Evolutionary conservation across 768 basidiomycete genomes (phyloP).

Genomic region (Russula sp.): DNA sequence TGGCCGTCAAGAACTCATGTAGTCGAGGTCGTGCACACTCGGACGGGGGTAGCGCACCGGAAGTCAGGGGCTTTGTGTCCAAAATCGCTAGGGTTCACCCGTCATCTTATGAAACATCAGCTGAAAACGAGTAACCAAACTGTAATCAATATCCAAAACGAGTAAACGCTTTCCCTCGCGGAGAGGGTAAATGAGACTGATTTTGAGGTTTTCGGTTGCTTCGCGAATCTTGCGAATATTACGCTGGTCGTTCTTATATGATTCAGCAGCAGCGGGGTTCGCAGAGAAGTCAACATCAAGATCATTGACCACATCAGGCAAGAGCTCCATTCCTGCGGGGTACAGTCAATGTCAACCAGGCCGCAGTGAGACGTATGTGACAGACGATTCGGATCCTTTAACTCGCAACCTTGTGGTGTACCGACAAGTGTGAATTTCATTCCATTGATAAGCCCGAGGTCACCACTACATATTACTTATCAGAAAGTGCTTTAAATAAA

Average conservation of each 20-base stretch:
- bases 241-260: slow-evolving; percentile 66
- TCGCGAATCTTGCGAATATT: slow-evolving; percentile 79
- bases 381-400: slow-evolving; percentile 67
- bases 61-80: slow-evolving; percentile 80
- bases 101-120: not conserved
- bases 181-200: slow-evolving; percentile 70
- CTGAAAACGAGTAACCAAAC: slow-evolving; percentile 33
- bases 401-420: slow-evolving; percentile 78
- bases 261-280: slow-evolving; percentile 47
- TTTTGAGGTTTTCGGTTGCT: slow-evolving; percentile 51
- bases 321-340: slow-evolving; percentile 46
- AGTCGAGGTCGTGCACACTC: slow-evolving; percentile 81
- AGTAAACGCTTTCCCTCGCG: slow-evolving; percentile 72
- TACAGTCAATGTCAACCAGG: not conserved
- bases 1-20: slow-evolving; percentile 74
- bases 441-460: slow-evolving; percentile 48
- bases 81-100: slow-evolving; percentile 49
- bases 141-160: slow-evolving; percentile 87
- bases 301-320: slow-evolving; percentile 72
- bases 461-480: slow-evolving; percentile 35
- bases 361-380: slow-evolving; percentile 4
- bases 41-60: slow-evolving; percentile 65
- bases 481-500: slow-evolving; percentile 1
- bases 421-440: slow-evolving; percentile 84
- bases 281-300: slow-evolving; percentile 75